Evolutionary conservation across 495 filamentous ascomycete species (phyloP), one percentile per base, ranked within the genome.

Genomic region (Jackrogersella minutella): DNA sequence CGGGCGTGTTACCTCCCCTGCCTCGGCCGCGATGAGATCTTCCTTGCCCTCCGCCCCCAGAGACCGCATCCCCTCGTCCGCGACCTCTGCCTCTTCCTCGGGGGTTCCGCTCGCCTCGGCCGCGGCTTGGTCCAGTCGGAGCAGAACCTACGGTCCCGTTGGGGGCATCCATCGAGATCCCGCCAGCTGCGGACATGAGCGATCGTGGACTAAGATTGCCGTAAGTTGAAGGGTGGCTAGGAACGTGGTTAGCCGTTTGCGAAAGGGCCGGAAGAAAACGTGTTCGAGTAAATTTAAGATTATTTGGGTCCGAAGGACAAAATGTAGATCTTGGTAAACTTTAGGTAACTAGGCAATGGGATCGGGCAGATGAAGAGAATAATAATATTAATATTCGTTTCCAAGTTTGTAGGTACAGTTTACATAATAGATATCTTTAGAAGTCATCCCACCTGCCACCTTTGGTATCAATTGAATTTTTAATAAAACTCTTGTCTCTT

Each of bases 21-120:
- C 74, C 74, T 70, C 73, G 72, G 13, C 75, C 73, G 21, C 70
- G 53, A 40, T 71, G 63, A 16, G 60, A 22, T 59, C 66, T 53
- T n/a, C 64, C 64, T 53, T 60, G 55, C 13, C 66, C 64, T 41
- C 63, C 46, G 5, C 57, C 49, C 16, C 44, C 56, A 24, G 19
- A 16, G 21, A 36, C 22, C 1, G 40, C 11, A 33, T 58, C 40
- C 1, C 66, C 57, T n/a, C 68, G 59, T 17, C 73, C 74, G 30
- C 76, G 76, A 2, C 74, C 76, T 72, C 78, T 72, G 19, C 76
- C 75, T 64, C 74, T 74, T 1, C 76, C 75, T 73, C 78, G 74
- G 19, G 46, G 16, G 34, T 72, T 61, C 21, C 74, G 69, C 28
- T 78, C 78, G 22, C 74, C 76, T 51, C 78, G 66, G 3, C 69